These are phyloP conservation scores for sorghum (Sorghum bicolor) DNA, from an alignment of 176 grass and related monocot genomes.

Conservation along the genomic window DNA sequence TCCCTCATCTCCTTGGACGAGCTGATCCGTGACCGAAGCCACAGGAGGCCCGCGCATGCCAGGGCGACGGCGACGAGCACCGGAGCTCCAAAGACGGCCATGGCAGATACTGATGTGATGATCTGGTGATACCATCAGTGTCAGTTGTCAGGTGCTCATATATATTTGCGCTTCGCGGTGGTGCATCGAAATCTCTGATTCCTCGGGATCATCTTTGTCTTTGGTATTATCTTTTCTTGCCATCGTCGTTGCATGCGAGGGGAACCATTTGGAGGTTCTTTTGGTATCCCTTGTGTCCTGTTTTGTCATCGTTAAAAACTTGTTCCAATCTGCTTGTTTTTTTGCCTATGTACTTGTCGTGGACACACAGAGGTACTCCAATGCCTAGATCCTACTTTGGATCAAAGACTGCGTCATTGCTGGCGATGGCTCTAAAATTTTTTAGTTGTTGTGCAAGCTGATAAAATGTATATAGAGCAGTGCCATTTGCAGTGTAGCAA, in stretches of 20 bases:
- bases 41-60: conserved; percentile 10
- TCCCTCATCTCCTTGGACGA: conserved; percentile 27
- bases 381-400: background rate
- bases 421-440: background rate
- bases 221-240: background rate
- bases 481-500: background rate
- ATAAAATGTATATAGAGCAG: background rate
- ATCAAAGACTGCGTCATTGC: background rate
- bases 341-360: background rate
- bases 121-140: background rate
- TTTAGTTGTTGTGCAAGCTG: background rate
- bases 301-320: conserved; percentile 26
- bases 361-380: background rate
- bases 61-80: background rate
- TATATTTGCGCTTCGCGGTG: background rate
- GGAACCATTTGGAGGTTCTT: conserved; percentile 26
- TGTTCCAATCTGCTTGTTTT: background rate
- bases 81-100: conserved; percentile 23
- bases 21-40: conserved; percentile 27
- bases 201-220: conserved; percentile 7
- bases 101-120: background rate
- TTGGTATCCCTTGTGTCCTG: background rate
- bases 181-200: background rate
- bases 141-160: conserved; percentile 7
- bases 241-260: conserved; percentile 28